phyloP scores from a whole-genome alignment of 1,139 yeast genomes.

The Sugiyamaella novakii region DNA sequence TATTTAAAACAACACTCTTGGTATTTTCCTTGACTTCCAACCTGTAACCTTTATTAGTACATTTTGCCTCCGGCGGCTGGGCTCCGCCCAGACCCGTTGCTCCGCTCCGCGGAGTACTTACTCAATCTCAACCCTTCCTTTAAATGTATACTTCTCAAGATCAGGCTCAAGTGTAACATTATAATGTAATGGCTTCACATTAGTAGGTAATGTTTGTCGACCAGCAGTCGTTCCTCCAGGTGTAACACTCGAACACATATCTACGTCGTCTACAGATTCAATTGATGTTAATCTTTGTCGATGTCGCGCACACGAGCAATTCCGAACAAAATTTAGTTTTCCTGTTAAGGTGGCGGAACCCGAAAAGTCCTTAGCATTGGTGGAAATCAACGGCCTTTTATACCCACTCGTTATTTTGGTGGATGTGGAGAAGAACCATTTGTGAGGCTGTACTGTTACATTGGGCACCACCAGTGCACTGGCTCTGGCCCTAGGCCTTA shows the following conservation, averaged over 20 bases:
- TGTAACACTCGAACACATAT: constrained; percentile 4
- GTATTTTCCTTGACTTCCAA: constrained; percentile 62
- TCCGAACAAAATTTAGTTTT: neutral
- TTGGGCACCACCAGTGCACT: no score
- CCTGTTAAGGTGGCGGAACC: neutral
- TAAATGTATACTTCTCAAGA: constrained; percentile 67
- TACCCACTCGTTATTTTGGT: neutral
- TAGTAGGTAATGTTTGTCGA: constrained; percentile 69
- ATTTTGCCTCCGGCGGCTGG: constrained; percentile 14
- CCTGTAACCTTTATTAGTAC: constrained; percentile 5
- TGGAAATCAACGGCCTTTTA: constrained; percentile 8
- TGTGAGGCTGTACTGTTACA: neutral
- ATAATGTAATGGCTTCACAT: constrained; percentile 74
- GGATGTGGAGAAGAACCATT: neutral
- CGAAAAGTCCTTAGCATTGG: neutral
- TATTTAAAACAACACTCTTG: constrained; percentile 57
- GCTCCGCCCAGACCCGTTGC: constrained; percentile 4
- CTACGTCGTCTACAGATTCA: constrained; percentile 4
- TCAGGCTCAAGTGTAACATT: constrained; percentile 72
- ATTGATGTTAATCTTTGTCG: constrained; percentile 1
- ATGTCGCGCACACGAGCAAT: constrained; percentile 14
- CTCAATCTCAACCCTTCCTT: constrained; percentile 66
- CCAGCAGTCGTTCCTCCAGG: constrained; percentile 12
- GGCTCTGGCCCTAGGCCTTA: no score
- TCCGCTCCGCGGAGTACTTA: constrained; percentile 6